Evolutionary conservation across 2,329 filamentous ascomycete species (phyloP).

Genomic region (Aspergillus oerlinghausenensis): DNA sequence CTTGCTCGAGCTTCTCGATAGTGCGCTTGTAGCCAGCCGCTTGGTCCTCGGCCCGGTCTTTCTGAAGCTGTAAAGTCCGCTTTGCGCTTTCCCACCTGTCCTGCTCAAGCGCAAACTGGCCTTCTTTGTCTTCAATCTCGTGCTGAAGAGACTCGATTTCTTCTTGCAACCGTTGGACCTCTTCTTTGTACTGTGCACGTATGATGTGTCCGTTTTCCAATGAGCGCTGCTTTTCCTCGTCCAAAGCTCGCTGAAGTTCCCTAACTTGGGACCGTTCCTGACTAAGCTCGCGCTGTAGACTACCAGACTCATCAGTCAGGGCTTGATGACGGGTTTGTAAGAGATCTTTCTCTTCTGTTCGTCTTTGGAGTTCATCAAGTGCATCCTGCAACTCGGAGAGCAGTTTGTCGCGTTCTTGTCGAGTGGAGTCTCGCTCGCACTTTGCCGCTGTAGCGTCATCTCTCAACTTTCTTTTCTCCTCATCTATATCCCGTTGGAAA

Average conservation of each 20-base stretch:
- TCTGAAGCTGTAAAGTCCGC: slow-evolving; percentile 61
- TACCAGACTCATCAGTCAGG: slow-evolving; percentile 60
- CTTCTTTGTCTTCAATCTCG: slow-evolving; percentile 65
- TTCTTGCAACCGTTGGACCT: slow-evolving; percentile 51
- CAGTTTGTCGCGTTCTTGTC: slow-evolving; percentile 39
- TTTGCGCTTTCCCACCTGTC: slow-evolving; percentile 69
- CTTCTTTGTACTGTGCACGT: slow-evolving; percentile 49
- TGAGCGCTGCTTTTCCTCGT: slow-evolving; percentile 54
- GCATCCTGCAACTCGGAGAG: slow-evolving; percentile 50
- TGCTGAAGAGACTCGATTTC: slow-evolving; percentile 60
- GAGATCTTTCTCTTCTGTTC: slow-evolving; percentile 61
- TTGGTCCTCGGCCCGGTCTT: slow-evolving; percentile 63
- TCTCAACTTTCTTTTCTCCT: slow-evolving; percentile 34
- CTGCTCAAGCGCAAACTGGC: slow-evolving; percentile 64
- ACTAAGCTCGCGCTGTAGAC: slow-evolving; percentile 62
- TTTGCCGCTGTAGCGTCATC: slow-evolving; percentile 42
- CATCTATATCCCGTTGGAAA: slow-evolving; percentile 35
- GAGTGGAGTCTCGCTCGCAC: slow-evolving; percentile 43
- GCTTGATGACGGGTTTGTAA: slow-evolving; percentile 66
- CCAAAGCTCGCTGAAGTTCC: slow-evolving; percentile 47
- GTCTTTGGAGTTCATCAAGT: slow-evolving; percentile 56
- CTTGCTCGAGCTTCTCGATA: slow-evolving; percentile 64
- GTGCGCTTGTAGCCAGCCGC: slow-evolving; percentile 64
- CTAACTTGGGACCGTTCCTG: slow-evolving; percentile 41
- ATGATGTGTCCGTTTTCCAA: slow-evolving; percentile 59